Percentiles rank a stretch among this genome's conserved stretches.
phyloP scores from a whole-genome alignment of 208 protist species.

The Acanthamoeba lenticulata region DNA sequence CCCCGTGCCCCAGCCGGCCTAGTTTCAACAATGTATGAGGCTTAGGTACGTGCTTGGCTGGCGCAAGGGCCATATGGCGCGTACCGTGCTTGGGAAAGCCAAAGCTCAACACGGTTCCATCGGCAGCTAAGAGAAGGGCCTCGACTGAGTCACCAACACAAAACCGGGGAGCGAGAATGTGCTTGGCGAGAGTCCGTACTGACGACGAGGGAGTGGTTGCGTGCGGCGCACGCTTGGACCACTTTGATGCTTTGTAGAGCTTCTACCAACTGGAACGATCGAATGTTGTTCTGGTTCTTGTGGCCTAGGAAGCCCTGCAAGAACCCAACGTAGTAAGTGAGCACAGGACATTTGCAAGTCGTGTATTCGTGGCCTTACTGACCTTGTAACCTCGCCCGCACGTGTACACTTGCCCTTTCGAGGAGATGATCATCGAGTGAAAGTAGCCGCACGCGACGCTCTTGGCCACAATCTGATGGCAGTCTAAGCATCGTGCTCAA shows the following conservation, averaged over 20 bases:
- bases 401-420: conserved; percentile 32
- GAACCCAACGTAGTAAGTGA: too few species aligned
- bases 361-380: neutral
- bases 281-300: conserved; percentile 55
- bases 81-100: conserved; percentile 62
- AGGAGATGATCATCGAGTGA: conserved; percentile 31
- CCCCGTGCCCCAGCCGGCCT: conserved; percentile 32
- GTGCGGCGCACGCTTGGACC: conserved; percentile 27
- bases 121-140: neutral
- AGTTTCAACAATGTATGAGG: too few species aligned
- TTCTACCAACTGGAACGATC: conserved; percentile 29
- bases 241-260: conserved; percentile 1
- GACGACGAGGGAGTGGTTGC: conserved; percentile 48
- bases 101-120: conserved; percentile 41
- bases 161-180: neutral
- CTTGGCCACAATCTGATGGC: neutral
- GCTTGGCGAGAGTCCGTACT: neutral
- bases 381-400: conserved; percentile 59
- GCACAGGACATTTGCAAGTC: too few species aligned
- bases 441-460: conserved; percentile 52
- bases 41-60: neutral
- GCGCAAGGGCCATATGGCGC: neutral
- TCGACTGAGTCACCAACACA: neutral
- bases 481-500: neutral
- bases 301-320: conserved; percentile 55